Evolutionary conservation across 2,329 filamentous ascomycete species (phyloP).

Genomic region (Cercospora sojina): DNA sequence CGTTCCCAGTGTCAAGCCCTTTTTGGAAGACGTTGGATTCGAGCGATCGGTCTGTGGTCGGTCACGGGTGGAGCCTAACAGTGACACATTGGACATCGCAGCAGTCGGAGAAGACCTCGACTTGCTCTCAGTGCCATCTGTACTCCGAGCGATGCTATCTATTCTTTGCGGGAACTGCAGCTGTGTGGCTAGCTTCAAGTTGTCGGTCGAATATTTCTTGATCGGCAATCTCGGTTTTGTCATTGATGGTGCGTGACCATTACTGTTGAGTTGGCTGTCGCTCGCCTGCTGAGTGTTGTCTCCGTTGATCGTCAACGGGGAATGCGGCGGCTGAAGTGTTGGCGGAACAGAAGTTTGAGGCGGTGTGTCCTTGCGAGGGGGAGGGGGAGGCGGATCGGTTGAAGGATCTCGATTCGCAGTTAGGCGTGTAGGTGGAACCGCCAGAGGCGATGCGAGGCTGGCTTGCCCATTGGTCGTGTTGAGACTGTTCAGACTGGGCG

Average conservation of each 20-base stretch:
- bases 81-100: neutral
- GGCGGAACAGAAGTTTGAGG: conserved; percentile 8
- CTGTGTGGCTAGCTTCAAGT: neutral
- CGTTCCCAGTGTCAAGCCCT: neutral
- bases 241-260: neutral
- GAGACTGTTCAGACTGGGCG: neutral
- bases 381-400: conserved; percentile 13
- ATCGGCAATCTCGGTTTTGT: neutral
- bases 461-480: conserved; percentile 10
- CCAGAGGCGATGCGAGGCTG: neutral
- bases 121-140: neutral
- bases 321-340: conserved; percentile 6
- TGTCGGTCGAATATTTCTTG: conserved; percentile 3
- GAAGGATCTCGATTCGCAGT: conserved; percentile 10
- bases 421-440: conserved; percentile 7
- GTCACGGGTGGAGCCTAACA: neutral
- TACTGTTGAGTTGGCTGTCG: conserved; percentile 7
- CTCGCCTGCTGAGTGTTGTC: neutral
- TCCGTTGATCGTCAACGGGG: neutral
- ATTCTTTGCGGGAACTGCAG: neutral
- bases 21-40: neutral
- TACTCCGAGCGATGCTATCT: neutral
- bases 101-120: neutral
- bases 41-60: neutral
- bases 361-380: conserved; percentile 13